These are phyloP conservation scores for Viola odorata DNA, from an alignment of 345 rosid species.

Conservation along the genomic window DNA sequence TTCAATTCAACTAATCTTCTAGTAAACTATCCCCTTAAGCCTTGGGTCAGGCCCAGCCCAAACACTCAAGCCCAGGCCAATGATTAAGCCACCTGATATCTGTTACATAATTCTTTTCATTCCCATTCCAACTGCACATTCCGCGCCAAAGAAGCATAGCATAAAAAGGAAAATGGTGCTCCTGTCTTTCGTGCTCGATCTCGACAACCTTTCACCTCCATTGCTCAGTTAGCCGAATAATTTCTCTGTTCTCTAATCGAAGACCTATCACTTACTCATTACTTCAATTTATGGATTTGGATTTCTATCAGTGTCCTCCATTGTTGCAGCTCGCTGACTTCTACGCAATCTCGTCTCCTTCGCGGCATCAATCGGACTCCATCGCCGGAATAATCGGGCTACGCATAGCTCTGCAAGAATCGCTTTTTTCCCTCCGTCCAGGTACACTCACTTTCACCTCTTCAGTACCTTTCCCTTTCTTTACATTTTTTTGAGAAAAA, in stretches of 20 bases:
- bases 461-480: slow-evolving; percentile 10
- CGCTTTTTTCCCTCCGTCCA: slow-evolving; percentile 46
- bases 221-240: slow-evolving; percentile 27
- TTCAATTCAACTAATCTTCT: no score
- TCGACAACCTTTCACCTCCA: slow-evolving; percentile 54
- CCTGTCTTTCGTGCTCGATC: slow-evolving; percentile 66
- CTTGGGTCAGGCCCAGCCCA: no score
- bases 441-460: slow-evolving; percentile 37
- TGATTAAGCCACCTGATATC: no score
- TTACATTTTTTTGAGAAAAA: background rate
- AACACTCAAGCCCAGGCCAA: no score
- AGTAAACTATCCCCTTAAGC: no score
- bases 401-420: slow-evolving; percentile 50
- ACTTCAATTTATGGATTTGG: slow-evolving; percentile 14
- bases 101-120: no score
- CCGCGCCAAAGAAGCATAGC: background rate
- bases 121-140: no score
- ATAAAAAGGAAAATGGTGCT: slow-evolving; percentile 40
- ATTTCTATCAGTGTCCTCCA: slow-evolving; percentile 41
- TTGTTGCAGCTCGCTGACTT: slow-evolving; percentile 68
- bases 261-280: background rate
- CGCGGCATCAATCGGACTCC: slow-evolving; percentile 26
- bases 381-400: slow-evolving; percentile 55
- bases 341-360: slow-evolving; percentile 44
- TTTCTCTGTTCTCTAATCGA: background rate